phyloP scores from a whole-genome alignment of 352 stramenopile species.

The Phytophthora tentaculata region DNA sequence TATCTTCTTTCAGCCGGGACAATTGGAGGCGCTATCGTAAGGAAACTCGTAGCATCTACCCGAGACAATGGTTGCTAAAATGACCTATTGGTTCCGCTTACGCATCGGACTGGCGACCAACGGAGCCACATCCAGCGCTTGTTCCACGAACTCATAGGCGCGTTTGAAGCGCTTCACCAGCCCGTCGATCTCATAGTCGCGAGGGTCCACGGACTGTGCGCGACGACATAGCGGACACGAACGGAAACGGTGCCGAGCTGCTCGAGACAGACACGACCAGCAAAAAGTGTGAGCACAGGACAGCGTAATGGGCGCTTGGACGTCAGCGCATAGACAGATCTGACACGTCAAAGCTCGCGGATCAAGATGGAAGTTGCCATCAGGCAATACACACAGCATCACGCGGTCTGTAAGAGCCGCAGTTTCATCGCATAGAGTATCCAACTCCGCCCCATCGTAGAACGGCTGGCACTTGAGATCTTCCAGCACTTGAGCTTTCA shows the following conservation, averaged over 20 bases:
- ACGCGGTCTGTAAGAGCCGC: conserved; percentile 63
- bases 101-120: conserved; percentile 69
- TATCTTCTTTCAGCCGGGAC: too few species aligned
- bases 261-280: conserved; percentile 81
- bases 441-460: conserved; percentile 63
- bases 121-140: conserved; percentile 51
- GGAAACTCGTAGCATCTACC: too few species aligned
- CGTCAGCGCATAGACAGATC: conserved; percentile 68
- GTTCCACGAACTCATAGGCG: conserved; percentile 68
- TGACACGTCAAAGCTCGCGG: conserved; percentile 58
- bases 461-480: conserved; percentile 71
- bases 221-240: conserved; percentile 76
- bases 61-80: too few species aligned
- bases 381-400: conserved; percentile 73
- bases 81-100: too few species aligned
- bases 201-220: conserved; percentile 76
- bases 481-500: conserved; percentile 51
- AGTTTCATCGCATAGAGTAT: conserved; percentile 58
- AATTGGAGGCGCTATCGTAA: too few species aligned
- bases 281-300: conserved; percentile 81
- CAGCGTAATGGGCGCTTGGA: conserved; percentile 77
- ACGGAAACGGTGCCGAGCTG: conserved; percentile 74
- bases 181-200: conserved; percentile 83
- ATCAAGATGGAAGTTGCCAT: conserved; percentile 68
- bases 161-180: conserved; percentile 81